Conservation (phyloP, 805 yeast species). For the Ogataea pignaliae region DNA sequence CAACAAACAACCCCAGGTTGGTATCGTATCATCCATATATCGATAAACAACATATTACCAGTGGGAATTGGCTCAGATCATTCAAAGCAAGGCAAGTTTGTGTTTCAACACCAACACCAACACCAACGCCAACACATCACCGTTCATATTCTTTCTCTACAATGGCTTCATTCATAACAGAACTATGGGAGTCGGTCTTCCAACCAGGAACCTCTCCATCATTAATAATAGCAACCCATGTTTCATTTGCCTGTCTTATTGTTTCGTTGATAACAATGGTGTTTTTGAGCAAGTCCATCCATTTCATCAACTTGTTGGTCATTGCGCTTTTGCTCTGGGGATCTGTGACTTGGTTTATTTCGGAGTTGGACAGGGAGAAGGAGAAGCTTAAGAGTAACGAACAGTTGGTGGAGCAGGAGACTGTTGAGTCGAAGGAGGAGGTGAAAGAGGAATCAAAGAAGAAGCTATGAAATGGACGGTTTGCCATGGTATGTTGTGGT, state of each 20-base stretch:
- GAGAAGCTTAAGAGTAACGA: conserved; percentile 38
- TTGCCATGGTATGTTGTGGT: too few species aligned
- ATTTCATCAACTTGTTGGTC: conserved; percentile 48
- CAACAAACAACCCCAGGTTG: too few species aligned
- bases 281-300: conserved; percentile 60
- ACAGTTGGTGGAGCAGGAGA: conserved; percentile 30
- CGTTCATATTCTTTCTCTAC: too few species aligned
- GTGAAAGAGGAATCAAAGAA: not conserved
- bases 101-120: too few species aligned
- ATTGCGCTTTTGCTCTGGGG: conserved; percentile 59
- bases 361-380: conserved; percentile 52
- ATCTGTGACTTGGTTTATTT: conserved; percentile 82
- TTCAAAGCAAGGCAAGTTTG: too few species aligned
- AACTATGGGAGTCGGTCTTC: conserved; percentile 86
- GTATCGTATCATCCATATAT: too few species aligned
- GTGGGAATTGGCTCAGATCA: too few species aligned
- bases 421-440: not conserved
- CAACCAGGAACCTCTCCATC: conserved; percentile 94
- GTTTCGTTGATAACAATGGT: conserved; percentile 54
- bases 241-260: conserved; percentile 65
- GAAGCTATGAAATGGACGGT: too few species aligned
- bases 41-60: too few species aligned
- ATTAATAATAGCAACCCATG: conserved; percentile 82
- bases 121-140: too few species aligned
- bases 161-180: conserved; percentile 44